Evolutionary conservation across 306 rosid species (phyloP).

Genomic region (Vicia villosa): DNA sequence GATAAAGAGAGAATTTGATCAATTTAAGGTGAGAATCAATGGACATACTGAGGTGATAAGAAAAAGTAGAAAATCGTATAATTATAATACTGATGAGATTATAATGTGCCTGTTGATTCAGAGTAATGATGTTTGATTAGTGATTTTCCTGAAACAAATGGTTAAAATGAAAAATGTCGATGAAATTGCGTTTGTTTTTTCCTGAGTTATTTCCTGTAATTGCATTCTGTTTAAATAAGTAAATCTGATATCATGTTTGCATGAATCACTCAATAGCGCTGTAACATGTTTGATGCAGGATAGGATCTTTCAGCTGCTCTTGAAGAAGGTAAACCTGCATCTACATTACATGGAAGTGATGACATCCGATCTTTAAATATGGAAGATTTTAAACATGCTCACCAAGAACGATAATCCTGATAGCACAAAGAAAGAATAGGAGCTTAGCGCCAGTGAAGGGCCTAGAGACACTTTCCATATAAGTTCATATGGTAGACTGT

Average conservation of each 20-base stretch:
- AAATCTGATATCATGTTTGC: not conserved
- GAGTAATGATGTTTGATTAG: no score
- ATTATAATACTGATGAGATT: no score
- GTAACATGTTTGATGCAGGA: constrained; percentile 29
- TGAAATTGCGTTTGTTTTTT: no score
- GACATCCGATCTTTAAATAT: constrained; percentile 87
- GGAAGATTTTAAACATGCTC: constrained; percentile 86
- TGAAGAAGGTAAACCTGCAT: constrained; percentile 81
- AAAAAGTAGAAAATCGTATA: no score
- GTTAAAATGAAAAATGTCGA: no score
- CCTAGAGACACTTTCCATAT: constrained; percentile 64
- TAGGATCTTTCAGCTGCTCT: constrained; percentile 83
- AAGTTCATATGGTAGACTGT: constrained; percentile 26
- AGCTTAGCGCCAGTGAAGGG: constrained; percentile 47
- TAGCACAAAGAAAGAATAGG: constrained; percentile 69
- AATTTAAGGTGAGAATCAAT: no score
- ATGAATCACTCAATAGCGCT: not conserved
- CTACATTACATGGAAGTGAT: constrained; percentile 82
- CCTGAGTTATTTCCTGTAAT: no score
- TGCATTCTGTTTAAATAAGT: not conserved
- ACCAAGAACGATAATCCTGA: no score
- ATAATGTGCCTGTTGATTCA: no score
- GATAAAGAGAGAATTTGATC: no score
- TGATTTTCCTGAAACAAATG: no score
- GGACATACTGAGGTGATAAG: no score